Evolutionary conservation across 2,329 filamentous ascomycete genomes (phyloP), one percentile per base, ranked within the genome.

Genomic region (Dactylella cylindrospora): DNA sequence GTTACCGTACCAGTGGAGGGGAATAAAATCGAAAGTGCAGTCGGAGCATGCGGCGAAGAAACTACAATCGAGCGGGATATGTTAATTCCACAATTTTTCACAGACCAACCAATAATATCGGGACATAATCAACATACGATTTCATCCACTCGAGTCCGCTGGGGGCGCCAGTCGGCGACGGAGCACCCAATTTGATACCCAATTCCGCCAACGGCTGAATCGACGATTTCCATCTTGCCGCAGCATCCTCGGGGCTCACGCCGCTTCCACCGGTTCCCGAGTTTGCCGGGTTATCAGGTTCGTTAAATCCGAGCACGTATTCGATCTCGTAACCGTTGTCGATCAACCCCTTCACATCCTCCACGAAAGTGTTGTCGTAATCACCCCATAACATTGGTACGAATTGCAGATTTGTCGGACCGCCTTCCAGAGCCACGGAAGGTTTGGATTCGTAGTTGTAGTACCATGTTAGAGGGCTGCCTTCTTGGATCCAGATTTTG

Each of bases 361-460:
- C 73, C 32, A 83, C 76, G 71, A 90, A 90, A 0, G 77, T 75
- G 0, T 78, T 82, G 69, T 80, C 77, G 51, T 76, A 74, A 7
- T 80, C 75, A 25, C 85, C 85, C 84, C 84, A 91, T 60, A 90
- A 79, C 86, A 90, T 89, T 44, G 88, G 87, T 1, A 91, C 83
- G 72, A 88, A 93, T 71, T 87, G 78, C 67, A 91, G 81, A 10
- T 77, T 72, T 10, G 76, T 74, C 67, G 84, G 79, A 23, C 76
- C 68, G 43, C 76, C 72, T 32, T 72, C 66, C 70, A 78, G 84
- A 33, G 74, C 74, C 0, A 76, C 64, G 0, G 83, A 80, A 1
- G 86, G 85, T 2, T 72, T 70, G 15, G 76, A 69, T 20, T 74
- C 73, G 72, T 90, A 93, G 75, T 90, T 91, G 78, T 91, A 93